These are phyloP conservation scores for Clarireedia hainanense DNA, from an alignment of 2,329 filamentous ascomycete species.

Conservation along the genomic window DNA sequence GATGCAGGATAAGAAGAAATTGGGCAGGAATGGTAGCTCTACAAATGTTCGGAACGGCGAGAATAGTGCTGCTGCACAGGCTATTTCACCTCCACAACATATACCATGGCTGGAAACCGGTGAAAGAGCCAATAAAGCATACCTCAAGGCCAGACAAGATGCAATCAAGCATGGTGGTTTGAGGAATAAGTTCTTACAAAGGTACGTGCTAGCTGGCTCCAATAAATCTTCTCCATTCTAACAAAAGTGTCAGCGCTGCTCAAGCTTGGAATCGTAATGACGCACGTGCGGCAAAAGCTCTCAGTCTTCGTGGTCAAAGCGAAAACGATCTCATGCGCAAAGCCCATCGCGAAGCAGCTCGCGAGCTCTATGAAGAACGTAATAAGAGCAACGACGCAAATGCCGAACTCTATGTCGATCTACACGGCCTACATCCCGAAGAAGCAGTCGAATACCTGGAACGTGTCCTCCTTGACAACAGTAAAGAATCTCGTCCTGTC, in stretches of 20 bases:
- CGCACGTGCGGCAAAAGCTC: constrained; percentile 87
- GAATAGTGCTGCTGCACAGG: constrained; percentile 71
- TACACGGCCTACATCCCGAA: constrained; percentile 97
- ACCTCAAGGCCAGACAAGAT: constrained; percentile 89
- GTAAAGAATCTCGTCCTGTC: constrained; percentile 62
- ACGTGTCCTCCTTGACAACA: constrained; percentile 77
- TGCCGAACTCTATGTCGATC: constrained; percentile 82
- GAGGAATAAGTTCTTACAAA: constrained; percentile 94
- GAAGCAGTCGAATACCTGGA: constrained; percentile 94
- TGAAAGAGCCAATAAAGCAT: constrained; percentile 81
- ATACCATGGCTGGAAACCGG: constrained; percentile 97
- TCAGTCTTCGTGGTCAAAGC: constrained; percentile 87
- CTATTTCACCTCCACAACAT: constrained; percentile 81
- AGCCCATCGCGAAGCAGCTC: constrained; percentile 88
- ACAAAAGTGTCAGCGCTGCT: constrained; percentile 57
- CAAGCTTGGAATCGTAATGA: constrained; percentile 99
- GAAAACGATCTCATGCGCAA: constrained; percentile 98
- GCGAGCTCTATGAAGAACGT: constrained; percentile 85
- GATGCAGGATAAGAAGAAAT: constrained; percentile 52
- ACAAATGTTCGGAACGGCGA: constrained; percentile 60
- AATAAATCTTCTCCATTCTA: constrained; percentile 4
- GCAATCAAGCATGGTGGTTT: constrained; percentile 96
- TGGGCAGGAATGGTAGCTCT: constrained; percentile 56
- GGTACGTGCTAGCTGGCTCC: constrained; percentile 41
- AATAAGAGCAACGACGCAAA: constrained; percentile 58